phyloP scores from a whole-genome alignment of 2,329 filamentous ascomycete species.

The Chaetomiaceae sp. region DNA sequence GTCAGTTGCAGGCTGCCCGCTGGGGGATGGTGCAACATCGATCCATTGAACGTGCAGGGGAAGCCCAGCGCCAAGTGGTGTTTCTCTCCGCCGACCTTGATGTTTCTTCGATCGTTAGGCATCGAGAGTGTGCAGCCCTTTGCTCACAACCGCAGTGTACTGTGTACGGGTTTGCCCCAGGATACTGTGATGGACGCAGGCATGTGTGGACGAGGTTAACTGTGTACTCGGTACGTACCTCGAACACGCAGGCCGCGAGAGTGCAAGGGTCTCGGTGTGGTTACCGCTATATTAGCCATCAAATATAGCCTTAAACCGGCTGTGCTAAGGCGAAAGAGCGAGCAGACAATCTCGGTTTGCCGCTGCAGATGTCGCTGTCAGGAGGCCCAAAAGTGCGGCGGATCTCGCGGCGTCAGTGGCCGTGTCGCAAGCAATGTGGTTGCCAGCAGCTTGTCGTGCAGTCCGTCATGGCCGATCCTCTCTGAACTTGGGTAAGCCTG shows the following conservation, averaged over 20 bases:
- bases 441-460: background rate
- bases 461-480: too few species aligned
- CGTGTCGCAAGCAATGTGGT: too few species aligned
- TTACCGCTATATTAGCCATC: slow-evolving; percentile 31
- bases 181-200: too few species aligned
- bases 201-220: too few species aligned
- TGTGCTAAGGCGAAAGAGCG: slow-evolving; percentile 26
- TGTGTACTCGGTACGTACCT: too few species aligned
- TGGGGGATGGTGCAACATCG: slow-evolving; percentile 15
- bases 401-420: too few species aligned
- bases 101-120: background rate
- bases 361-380: slow-evolving; percentile 13
- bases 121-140: background rate
- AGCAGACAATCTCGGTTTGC: slow-evolving; percentile 33
- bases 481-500: too few species aligned
- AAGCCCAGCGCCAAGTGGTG: slow-evolving; percentile 13
- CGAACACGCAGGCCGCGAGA: background rate
- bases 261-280: slow-evolving; percentile 19
- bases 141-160: background rate
- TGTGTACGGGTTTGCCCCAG: too few species aligned
- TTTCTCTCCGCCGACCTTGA: slow-evolving; percentile 11
- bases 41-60: slow-evolving; percentile 12
- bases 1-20: slow-evolving; percentile 15
- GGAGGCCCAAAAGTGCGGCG: too few species aligned
- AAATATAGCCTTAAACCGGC: slow-evolving; percentile 33